A percentile compares a stretch with the other conserved stretches of the same genome.
phyloP scores from a whole-genome alignment of 2,329 filamentous ascomycete genomes.

The Pseudogymnoascus sp. region DNA sequence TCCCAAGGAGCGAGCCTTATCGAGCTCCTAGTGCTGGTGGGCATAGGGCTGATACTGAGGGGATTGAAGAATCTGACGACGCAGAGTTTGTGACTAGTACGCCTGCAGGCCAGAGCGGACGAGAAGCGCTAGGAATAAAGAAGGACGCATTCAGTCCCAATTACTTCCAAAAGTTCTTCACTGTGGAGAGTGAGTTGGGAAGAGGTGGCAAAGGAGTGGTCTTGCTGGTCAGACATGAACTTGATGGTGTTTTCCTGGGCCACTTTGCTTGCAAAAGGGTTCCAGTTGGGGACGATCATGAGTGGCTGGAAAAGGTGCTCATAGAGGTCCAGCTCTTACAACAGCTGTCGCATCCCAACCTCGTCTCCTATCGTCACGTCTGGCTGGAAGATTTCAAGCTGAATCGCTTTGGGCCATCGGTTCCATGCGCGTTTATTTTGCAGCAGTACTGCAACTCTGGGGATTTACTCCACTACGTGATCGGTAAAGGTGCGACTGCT shows the following conservation, averaged over 20 bases:
- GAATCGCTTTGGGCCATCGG: slow-evolving; percentile 78
- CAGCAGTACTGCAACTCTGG: slow-evolving; percentile 97
- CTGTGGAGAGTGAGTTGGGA: slow-evolving; percentile 78
- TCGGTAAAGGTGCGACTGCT: slow-evolving; percentile 56
- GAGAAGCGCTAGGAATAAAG: slow-evolving; percentile 64
- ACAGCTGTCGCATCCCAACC: slow-evolving; percentile 83
- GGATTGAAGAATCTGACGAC: slow-evolving; percentile 13
- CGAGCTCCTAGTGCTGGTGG: slow-evolving; percentile 16
- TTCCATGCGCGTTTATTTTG: slow-evolving; percentile 92
- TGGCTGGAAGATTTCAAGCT: slow-evolving; percentile 89
- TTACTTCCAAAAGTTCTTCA: slow-evolving; percentile 90
- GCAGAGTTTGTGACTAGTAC: slow-evolving; percentile 47
- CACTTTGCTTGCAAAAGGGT: slow-evolving; percentile 96
- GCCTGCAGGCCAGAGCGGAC: slow-evolving; percentile 30
- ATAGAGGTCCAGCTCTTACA: slow-evolving; percentile 90
- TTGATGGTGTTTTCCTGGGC: slow-evolving; percentile 76
- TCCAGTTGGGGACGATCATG: slow-evolving; percentile 87
- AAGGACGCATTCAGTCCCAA: slow-evolving; percentile 81
- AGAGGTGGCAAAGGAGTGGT: slow-evolving; percentile 92
- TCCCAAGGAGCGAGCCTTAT: slow-evolving; percentile 17
- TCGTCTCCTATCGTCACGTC: slow-evolving; percentile 94
- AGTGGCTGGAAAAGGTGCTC: slow-evolving; percentile 90
- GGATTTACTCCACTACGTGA: slow-evolving; percentile 79
- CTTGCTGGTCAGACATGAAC: slow-evolving; percentile 81
- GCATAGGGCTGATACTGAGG: slow-evolving; percentile 19